These are phyloP conservation scores for Sistotremastrum suecicum DNA, from an alignment of 768 basidiomycete genomes.

Conservation along the genomic window DNA sequence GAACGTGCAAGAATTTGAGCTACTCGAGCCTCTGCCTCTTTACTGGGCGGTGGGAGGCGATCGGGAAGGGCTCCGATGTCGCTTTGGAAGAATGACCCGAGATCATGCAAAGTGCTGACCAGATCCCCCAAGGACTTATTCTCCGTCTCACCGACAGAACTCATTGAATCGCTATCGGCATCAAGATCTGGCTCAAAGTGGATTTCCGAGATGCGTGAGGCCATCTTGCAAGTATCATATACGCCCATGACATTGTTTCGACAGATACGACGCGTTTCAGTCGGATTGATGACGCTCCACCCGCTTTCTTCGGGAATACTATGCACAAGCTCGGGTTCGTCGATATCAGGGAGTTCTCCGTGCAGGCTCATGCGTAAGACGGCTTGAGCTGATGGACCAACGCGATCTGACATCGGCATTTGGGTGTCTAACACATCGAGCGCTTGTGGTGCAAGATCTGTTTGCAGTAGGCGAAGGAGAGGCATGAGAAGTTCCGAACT, in stretches of 20 bases:
- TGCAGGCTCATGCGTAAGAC: conserved; percentile 91
- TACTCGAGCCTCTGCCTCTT: conserved; percentile 60
- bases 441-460: conserved; percentile 71
- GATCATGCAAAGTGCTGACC: conserved; percentile 62
- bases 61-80: conserved; percentile 18
- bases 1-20: conserved; percentile 67
- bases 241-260: conserved; percentile 72
- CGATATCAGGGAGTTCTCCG: conserved; percentile 26
- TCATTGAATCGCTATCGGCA: conserved; percentile 15
- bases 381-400: conserved; percentile 62
- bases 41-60: conserved; percentile 32
- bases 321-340: conserved; percentile 49
- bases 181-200: conserved; percentile 52
- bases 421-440: conserved; percentile 92
- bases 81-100: conserved; percentile 58
- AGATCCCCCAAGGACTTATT: conserved; percentile 67
- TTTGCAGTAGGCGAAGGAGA: conserved; percentile 74
- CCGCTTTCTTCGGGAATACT: conserved; percentile 73
- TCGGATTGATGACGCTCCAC: conserved; percentile 70
- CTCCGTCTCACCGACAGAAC: conserved; percentile 8
- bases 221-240: conserved; percentile 69
- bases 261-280: conserved; percentile 45
- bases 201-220: conserved; percentile 54
- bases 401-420: conserved; percentile 48
- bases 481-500: conserved; percentile 88